phyloP scores from a whole-genome alignment of 257 asterid species.

The Verbena officinalis region DNA sequence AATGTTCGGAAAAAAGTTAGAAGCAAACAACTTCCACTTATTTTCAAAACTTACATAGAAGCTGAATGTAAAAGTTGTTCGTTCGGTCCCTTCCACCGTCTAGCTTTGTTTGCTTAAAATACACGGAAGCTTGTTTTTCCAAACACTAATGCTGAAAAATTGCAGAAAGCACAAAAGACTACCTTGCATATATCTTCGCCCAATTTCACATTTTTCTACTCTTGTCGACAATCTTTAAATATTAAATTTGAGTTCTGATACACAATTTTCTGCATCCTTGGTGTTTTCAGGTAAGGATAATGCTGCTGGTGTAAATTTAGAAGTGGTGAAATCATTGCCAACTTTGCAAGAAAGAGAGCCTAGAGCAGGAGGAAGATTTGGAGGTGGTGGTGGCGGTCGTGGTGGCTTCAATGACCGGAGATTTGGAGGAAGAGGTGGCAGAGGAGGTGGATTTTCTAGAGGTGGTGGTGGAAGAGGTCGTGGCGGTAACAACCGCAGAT shows the following conservation, averaged over 20 bases:
- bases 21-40: no score
- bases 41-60: no score
- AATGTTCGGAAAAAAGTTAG: no score
- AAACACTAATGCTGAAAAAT: no score
- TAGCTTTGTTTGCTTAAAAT: no score
- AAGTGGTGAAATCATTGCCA: constrained; percentile 67
- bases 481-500: constrained; percentile 42
- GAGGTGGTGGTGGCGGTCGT: constrained; percentile 61
- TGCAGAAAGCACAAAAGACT: no score
- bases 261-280: not conserved
- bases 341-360: constrained; percentile 70
- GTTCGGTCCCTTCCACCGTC: no score
- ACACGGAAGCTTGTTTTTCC: no score
- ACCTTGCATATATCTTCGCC: not conserved
- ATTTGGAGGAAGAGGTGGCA: constrained; percentile 42
- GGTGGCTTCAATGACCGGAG: constrained; percentile 53
- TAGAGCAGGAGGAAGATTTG: constrained; percentile 51
- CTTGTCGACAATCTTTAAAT: not conserved
- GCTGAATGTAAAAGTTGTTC: no score
- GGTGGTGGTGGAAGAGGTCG: constrained; percentile 49
- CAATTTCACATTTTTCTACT: not conserved
- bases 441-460: constrained; percentile 41
- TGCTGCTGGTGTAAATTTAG: constrained; percentile 66
- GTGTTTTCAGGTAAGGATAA: constrained; percentile 57
- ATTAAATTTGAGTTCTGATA: not conserved